Evolutionary conservation across 2,329 filamentous ascomycete genomes (phyloP), one percentile per base, ranked within the genome.

Genomic region (Zopfia rhizophila): DNA sequence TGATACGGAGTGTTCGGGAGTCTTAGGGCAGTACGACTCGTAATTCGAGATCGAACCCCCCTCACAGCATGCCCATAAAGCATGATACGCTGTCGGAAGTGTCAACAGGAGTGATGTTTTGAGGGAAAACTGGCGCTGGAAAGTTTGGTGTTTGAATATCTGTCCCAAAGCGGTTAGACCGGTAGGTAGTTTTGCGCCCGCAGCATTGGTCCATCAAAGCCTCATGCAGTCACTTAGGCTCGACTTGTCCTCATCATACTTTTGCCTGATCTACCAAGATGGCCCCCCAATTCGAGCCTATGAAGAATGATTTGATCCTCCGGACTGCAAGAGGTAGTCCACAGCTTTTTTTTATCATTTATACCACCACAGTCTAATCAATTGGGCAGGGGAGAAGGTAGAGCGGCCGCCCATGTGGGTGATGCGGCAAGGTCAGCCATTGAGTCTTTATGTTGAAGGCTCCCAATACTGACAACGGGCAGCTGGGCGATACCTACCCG

Each of bases 371-470:
- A 10, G n/a, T 41, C 48, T 61, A 60, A 56, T 62, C 52, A 48
- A 47, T 51, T 42, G 31, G 16, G 16, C 66, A 95, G 92, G 93
- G 72, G 83, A 97, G 76, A 86, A 86, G 71, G 90, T 97, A 58
- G 91, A 97, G 75, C 86, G 94, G 56, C 89, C 94, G 51, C 94
- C 94, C 46, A 90, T 95, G 80, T 99, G 94, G 94, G 91, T 99
- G 71, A 99, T 99, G 94, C 89, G 94, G 75, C 94, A 99, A 85
- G 91, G 91, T 93, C 79, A 72, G 73, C 61, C 39, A 22, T 18
- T n/a, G 12, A 14, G 25, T 19, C 13, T 11, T 38, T 16, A 11
- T 12, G 30, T 44, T n/a, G n/a, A n/a, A n/a, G 3, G 13, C 7
- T 4, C 19, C 31, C 21, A 27, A 28, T 30, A 18, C 7, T 21